Evolutionary conservation across 164 flowering plant genomes (phyloP), one percentile per base, ranked within the genome.

Genomic region (Tetracentron sinense): DNA sequence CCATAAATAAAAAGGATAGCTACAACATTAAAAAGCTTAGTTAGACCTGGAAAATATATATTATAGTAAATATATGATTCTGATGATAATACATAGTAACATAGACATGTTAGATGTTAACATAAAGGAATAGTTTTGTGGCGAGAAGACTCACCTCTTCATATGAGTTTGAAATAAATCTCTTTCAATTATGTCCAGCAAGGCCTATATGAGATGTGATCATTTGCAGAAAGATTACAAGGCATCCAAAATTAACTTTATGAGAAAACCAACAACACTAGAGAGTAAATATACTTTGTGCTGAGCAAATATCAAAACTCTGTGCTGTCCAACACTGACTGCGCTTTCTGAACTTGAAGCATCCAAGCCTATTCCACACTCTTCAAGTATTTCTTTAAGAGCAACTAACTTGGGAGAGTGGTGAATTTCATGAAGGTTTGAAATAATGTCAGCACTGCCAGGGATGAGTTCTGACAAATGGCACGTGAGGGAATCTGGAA

Each of bases 401-500:
- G 99, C 98, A 66, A 95, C 86, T 66, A 95, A 77, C 70, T 95
- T 95, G 10, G 99, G 99, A 74, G 98, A 92, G 68, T 95, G 96
- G 23, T 82, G 86, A 7, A 85, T 70, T 46, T 85, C 86, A 79
- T 85, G 98, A 73, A 95, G 94, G 56, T 88, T 85, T 16, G 88
- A 72, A 31, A 75, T n/a, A 31, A 85, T 69, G 62, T 88, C 87
- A 61, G 81, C 44, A 70, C 63, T 63, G 23, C 67, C 76, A 64
- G 89, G 82, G n/a, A 85, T 73, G 60, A 84, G 67, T 56, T 82
- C 92, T 20, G 87, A 81, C 54, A 94, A 51, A 54, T 64, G 33
- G 38, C 63, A 53, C 28, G 66, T 26, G 26, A 86, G 68, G 22
- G 88, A 69, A 65, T 85, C 89, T 20, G 90, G 78, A 60, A 81